Percentiles rank a stretch among this genome's conserved stretches.
phyloP scores from a whole-genome alignment of 2,329 filamentous ascomycete genomes.

The Calonectria leucothoes region DNA sequence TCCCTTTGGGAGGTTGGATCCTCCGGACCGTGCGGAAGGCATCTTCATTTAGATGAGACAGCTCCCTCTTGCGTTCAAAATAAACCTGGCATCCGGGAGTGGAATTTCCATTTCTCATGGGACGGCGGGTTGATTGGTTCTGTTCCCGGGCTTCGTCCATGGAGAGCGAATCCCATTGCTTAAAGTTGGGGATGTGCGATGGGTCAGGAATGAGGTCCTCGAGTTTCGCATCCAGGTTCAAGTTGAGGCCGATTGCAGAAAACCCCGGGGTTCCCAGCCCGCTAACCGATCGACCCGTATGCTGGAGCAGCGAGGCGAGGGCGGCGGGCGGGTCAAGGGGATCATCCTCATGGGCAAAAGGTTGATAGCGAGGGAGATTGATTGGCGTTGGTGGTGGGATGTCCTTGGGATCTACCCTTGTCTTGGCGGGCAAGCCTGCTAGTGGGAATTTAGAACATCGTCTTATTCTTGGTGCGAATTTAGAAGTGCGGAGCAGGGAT shows the following conservation, averaged over 20 bases:
- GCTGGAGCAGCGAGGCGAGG: conserved; percentile 63
- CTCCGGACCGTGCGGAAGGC: conserved; percentile 72
- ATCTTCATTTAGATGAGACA: conserved; percentile 66
- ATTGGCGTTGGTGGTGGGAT: conserved; percentile 69
- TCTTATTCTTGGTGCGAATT: conserved; percentile 29
- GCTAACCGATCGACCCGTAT: conserved; percentile 61
- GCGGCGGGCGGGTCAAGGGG: conserved; percentile 46
- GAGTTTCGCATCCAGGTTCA: conserved; percentile 61
- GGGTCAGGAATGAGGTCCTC: conserved; percentile 66
- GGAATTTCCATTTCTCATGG: conserved; percentile 63
- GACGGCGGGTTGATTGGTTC: conserved; percentile 60
- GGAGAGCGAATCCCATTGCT: conserved; percentile 61
- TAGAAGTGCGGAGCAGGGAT: conserved; percentile 28
- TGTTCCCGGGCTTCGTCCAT: conserved; percentile 61
- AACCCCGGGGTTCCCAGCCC: conserved; percentile 59
- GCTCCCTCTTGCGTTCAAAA: conserved; percentile 67
- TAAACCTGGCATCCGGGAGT: conserved; percentile 70
- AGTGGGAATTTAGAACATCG: conserved; percentile 34
- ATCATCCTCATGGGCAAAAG: conserved; percentile 48
- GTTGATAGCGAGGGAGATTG: conserved; percentile 60
- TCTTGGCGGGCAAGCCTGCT: conserved; percentile 45
- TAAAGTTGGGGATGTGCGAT: conserved; percentile 64
- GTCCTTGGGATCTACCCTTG: conserved; percentile 58
- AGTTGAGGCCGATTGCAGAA: conserved; percentile 67
- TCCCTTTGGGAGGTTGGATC: conserved; percentile 65